These are phyloP conservation scores for Climacium dendroides DNA, from an alignment of 225 moss, liverwort and hornwort genomes.

Conservation along the genomic window DNA sequence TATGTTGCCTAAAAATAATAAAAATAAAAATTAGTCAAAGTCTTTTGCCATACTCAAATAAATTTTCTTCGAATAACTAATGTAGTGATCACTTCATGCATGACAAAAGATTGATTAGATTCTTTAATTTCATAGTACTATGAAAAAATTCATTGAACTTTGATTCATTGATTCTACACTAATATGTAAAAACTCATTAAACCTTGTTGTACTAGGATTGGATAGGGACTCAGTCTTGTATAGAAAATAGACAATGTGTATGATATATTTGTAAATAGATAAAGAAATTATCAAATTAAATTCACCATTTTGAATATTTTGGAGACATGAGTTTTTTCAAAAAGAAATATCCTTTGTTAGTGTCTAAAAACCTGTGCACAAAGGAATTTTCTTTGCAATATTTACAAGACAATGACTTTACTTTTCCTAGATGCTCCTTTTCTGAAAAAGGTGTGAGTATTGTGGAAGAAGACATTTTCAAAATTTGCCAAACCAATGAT, in stretches of 20 bases:
- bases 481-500: background rate
- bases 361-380: background rate
- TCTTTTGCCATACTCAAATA: no score
- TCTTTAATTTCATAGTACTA: no score
- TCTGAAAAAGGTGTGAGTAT: background rate
- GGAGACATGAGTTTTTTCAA: background rate
- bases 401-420: rapidly evolving
- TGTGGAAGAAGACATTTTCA: background rate
- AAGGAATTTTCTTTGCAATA: background rate
- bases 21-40: no score
- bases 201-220: background rate
- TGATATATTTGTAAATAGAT: background rate
- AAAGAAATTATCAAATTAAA: background rate
- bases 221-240: background rate
- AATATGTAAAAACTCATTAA: background rate
- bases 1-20: no score
- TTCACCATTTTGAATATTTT: background rate
- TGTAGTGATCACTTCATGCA: no score
- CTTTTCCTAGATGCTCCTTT: no score
- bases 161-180: background rate
- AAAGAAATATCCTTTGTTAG: background rate
- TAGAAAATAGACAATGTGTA: background rate
- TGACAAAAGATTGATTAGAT: no score
- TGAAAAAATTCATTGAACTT: no score
- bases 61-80: no score